These are phyloP conservation scores for Silene coronaria DNA, from an alignment of 179 eudicot species.

Conservation along the genomic window DNA sequence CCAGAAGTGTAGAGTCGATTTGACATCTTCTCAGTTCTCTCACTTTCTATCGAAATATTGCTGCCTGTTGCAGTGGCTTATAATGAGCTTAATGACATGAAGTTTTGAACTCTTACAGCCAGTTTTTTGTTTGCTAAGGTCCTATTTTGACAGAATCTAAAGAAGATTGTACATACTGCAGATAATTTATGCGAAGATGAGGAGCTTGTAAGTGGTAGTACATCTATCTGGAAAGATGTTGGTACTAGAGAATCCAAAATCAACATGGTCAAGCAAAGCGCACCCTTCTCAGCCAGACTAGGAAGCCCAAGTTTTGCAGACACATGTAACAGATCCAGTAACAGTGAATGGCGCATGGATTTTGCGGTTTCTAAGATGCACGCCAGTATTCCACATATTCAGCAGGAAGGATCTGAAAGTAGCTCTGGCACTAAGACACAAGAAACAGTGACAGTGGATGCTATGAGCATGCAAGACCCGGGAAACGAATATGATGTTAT, in stretches of 20 bases:
- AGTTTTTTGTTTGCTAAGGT: not conserved
- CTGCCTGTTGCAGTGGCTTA: not conserved
- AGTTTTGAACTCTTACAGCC: not conserved
- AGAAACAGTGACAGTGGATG: constrained; percentile 43
- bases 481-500: constrained; percentile 48
- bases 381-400: constrained; percentile 30
- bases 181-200: constrained; percentile 51
- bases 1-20: too few relatives aligned
- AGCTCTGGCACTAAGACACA: constrained; percentile 54
- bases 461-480: constrained; percentile 38
- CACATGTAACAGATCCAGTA: constrained; percentile 32
- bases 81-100: not conserved
- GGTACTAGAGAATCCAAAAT: constrained; percentile 35
- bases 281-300: constrained; percentile 41
- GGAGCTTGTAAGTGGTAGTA: constrained; percentile 45
- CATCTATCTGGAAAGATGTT: constrained; percentile 47
- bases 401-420: constrained; percentile 53
- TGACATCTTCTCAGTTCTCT: too few relatives aligned
- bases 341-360: constrained; percentile 63
- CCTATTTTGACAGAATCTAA: constrained; percentile 17
- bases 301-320: constrained; percentile 33
- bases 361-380: constrained; percentile 52
- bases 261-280: constrained; percentile 35
- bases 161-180: constrained; percentile 32
- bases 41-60: not conserved